A percentile compares a stretch with the other conserved stretches of the same genome.
Conservation (phyloP, 768 basidiomycete genomes). For the Mycena venus region DNA sequence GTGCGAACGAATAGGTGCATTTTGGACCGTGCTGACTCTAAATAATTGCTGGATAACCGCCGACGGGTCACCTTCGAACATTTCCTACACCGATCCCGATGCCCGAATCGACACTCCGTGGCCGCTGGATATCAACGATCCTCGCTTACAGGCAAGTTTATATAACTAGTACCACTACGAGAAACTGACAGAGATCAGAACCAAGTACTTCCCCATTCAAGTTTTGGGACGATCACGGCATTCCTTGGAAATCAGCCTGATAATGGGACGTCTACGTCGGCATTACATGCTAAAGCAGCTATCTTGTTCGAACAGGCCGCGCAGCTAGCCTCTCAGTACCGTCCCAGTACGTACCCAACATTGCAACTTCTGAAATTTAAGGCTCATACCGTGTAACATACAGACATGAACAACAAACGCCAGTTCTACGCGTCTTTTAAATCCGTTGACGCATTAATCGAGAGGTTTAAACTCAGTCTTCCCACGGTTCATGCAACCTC, state of each 20-base stretch:
- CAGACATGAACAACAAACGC: constrained; percentile 37
- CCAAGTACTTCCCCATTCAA: neutral
- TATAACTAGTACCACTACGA: neutral
- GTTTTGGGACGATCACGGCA: constrained; percentile 16
- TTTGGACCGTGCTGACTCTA: too few relatives aligned
- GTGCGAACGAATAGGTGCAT: too few relatives aligned
- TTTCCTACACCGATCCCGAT: constrained; percentile 43
- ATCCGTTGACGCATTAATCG: constrained; percentile 43
- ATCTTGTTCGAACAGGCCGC: too few relatives aligned
- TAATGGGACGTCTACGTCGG: too few relatives aligned
- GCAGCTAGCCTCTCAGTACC: constrained; percentile 33
- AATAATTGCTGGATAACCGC: constrained; percentile 50
- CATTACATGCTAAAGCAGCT: too few relatives aligned
- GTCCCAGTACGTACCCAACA: constrained; percentile 34
- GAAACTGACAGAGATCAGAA: too few relatives aligned
- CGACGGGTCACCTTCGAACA: constrained; percentile 45
- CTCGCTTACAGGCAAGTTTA: neutral
- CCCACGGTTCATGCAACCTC: too few relatives aligned
- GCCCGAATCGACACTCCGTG: constrained; percentile 54
- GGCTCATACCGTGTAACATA: neutral
- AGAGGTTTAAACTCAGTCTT: constrained; percentile 25
- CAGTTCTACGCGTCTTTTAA: constrained; percentile 39
- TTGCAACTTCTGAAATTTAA: neutral
- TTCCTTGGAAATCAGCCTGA: constrained; percentile 16
- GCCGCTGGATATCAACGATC: constrained; percentile 46